Base-by-base conservation (phyloP, 305 asterid species). In the Withania somnifera region DNA sequence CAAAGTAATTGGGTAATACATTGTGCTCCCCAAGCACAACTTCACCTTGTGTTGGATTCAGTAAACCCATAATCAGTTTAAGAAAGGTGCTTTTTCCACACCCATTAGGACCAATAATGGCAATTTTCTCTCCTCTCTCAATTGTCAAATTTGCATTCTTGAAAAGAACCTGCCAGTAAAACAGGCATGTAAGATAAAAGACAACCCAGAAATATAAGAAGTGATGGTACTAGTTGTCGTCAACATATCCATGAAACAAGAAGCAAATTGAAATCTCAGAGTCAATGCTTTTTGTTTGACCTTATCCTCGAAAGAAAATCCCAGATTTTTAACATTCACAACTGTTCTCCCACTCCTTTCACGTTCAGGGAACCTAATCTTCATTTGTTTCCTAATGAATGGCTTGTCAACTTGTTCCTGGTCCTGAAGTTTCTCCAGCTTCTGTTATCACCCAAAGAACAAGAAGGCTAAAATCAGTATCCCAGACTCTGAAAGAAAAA, bases 71-170 rank as follows among this genome's bases (percentile, higher is more conserved):
- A 81, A 94, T 92, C 89, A 97, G 89, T 85, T 93, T 93, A 68
- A 94, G 98, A 83, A 97, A 89, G n/a, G 98, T 93, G 85, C 98
- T 94, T 84, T 97, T 97, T 63, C 99, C 99, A 84, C 99, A 97
- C 14, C 98, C 98, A 79, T 97, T 97, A 77, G 98, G 98, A 47
- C 99, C 99, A 85, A 97, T 90, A 87, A 94, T 93, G 61, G 98
- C 98, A 28, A 96, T 90, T 88, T 96, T 96, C 81, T 96, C 98
- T 56, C 98, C 98, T 86, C 89, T 93, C 89, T 91, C 92, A 40
- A 96, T 93, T 11, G 95, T 88, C 86, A 94, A 85, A 85, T 92
- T 93, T 7, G 95, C 99, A 84, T 92, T 91, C 83, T 86, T 91
- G 75, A 96, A 94, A 11, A 96, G 89, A 80, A 90, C 92, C 98